Evolutionary conservation across 177 flowering plant genomes (phyloP).

Genomic region (Vitis hybrid): DNA sequence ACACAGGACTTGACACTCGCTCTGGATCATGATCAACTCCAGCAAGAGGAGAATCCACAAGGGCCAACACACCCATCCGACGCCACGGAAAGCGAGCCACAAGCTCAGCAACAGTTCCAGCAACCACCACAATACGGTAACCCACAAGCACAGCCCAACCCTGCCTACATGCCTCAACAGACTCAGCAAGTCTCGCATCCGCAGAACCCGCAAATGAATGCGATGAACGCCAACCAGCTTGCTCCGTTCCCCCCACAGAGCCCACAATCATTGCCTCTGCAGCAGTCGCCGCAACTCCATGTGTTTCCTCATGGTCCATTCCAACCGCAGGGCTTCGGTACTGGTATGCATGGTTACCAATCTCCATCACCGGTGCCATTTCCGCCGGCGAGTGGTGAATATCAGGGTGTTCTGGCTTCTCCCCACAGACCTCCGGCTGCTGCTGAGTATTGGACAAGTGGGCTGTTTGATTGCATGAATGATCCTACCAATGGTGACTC

Average conservation of each 20-base stretch:
- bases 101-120: too few species aligned
- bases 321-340: background rate
- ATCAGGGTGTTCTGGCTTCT: background rate
- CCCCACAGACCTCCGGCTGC: background rate
- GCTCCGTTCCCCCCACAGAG: slow-evolving; percentile 2
- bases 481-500: slow-evolving; percentile 28
- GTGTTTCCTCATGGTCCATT: background rate
- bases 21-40: too few species aligned
- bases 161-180: too few species aligned
- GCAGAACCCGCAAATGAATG: too few species aligned
- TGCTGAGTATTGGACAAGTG: slow-evolving; percentile 18
- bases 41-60: too few species aligned
- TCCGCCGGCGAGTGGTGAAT: background rate
- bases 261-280: background rate
- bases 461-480: slow-evolving; percentile 31
- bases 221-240: background rate
- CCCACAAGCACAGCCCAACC: too few species aligned
- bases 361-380: background rate
- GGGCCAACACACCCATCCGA: too few species aligned
- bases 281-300: background rate
- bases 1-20: too few species aligned
- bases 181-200: too few species aligned
- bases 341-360: background rate
- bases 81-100: too few species aligned
- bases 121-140: too few species aligned